Evolutionary conservation across 2,329 filamentous ascomycete genomes (phyloP).

Genomic region (Monosporascus sp.): DNA sequence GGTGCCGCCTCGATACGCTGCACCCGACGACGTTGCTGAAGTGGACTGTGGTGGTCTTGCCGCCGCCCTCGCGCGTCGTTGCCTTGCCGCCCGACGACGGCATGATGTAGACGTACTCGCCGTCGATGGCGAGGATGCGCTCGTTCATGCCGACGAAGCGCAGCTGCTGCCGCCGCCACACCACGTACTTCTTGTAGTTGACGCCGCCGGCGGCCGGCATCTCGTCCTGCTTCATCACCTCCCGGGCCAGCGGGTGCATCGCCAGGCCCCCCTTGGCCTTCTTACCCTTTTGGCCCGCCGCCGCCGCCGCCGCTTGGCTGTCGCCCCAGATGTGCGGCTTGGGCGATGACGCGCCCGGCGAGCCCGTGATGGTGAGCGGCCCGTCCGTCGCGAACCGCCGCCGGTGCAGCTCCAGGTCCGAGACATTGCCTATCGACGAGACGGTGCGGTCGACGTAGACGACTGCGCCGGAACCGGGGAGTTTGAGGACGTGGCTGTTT

Average conservation of each 20-base stretch:
- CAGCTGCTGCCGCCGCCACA: conserved; percentile 79
- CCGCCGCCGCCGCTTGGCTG: conserved; percentile 43
- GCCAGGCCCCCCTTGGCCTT: conserved; percentile 43
- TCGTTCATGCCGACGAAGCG: conserved; percentile 72
- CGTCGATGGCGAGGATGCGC: conserved; percentile 72
- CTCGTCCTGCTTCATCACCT: conserved; percentile 55
- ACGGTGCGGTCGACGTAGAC: conserved; percentile 74
- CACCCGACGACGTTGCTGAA: conserved; percentile 78
- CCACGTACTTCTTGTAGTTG: conserved; percentile 70
- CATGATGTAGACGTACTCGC: conserved; percentile 83
- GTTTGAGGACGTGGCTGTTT: conserved; percentile 71
- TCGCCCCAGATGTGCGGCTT: conserved; percentile 56
- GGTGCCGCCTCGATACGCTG: conserved; percentile 74
- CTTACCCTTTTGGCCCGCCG: conserved; percentile 43
- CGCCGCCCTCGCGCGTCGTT: conserved; percentile 49
- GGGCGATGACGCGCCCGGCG: conserved; percentile 64
- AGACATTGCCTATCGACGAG: conserved; percentile 68
- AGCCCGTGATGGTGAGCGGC: conserved; percentile 61
- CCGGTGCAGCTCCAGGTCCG: conserved; percentile 69
- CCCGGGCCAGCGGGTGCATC: conserved; percentile 62
- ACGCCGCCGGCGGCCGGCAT: conserved; percentile 36
- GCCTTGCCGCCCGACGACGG: conserved; percentile 63
- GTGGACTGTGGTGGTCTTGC: conserved; percentile 73
- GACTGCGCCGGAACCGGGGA: conserved; percentile 67
- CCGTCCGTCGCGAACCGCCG: conserved; percentile 72